Evolutionary conservation across 2,329 filamentous ascomycete species (phyloP), one percentile per base, ranked within the genome.

Genomic region (Ascocoryne sarcoides): DNA sequence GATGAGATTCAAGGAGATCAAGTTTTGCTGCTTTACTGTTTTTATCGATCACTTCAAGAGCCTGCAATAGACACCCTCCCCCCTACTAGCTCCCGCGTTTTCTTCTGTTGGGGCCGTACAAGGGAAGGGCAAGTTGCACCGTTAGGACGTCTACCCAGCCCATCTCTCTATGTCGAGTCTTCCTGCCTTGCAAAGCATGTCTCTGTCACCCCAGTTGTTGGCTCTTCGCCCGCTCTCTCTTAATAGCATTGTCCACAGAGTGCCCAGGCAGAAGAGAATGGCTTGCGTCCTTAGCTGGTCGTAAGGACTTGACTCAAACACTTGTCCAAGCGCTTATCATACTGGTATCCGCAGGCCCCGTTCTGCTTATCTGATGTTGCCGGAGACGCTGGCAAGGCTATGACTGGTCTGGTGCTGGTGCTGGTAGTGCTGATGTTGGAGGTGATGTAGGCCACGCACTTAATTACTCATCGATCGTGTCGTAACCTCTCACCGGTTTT

Each of bases 301-400:
- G n/a, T n/a, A n/a, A n/a, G n/a, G n/a, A n/a, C n/a, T n/a, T n/a
- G n/a, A n/a, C n/a, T 32, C 30, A 10, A 10, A 17, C 14, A n/a
- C 16, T 21, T 14, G 36, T 36, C n/a, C 15, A 39, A 36, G 18
- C 32, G 41, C 41, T 43, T 43, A 39, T 39, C 41, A 8, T 29
- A 15, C 17, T 12, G 10, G 15, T 12, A 21, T 21, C n/a, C 20
- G 26, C 4, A n/a, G n/a, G n/a, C n/a, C n/a, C 19, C 10, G 18
- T 32, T 9, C 23, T 28, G 40, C 44, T 46, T 43, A 46, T 46
- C 33, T 40, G 4, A 40, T 35, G 12, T 32, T 7, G 30, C 15
- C 8, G 30, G 19, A 8, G 20, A 2, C 9, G 20, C 9, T 5
- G 17, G 18, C 4, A 15, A 18, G 23, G 26, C 28, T 38, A n/a